phyloP scores from a whole-genome alignment of 2,329 filamentous ascomycete species.

The Clarireedia monteithiana region DNA sequence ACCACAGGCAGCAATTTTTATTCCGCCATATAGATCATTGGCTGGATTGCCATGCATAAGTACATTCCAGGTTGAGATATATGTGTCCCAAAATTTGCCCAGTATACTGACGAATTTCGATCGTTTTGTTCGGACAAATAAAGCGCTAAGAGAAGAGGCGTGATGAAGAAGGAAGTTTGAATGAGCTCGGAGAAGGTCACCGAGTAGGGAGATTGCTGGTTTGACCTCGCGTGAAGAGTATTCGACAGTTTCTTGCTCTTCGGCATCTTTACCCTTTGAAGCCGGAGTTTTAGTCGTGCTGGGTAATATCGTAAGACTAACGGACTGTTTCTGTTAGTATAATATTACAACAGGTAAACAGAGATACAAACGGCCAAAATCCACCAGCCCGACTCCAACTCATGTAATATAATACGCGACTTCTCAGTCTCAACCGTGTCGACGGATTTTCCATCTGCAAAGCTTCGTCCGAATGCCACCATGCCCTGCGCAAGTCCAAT shows the following conservation, averaged over 20 bases:
- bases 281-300: slow-evolving; percentile 44
- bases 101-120: slow-evolving; percentile 65
- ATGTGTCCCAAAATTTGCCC: slow-evolving; percentile 72
- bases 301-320: slow-evolving; percentile 69
- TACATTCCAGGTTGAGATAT: slow-evolving; percentile 72
- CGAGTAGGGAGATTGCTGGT: slow-evolving; percentile 66
- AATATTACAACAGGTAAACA: not conserved
- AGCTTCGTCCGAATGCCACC: slow-evolving; percentile 85
- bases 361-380: slow-evolving; percentile 68
- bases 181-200: slow-evolving; percentile 78
- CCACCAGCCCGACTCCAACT: slow-evolving; percentile 93
- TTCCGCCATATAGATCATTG: slow-evolving; percentile 68
- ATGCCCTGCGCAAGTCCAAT: slow-evolving; percentile 96
- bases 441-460: slow-evolving; percentile 68
- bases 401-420: slow-evolving; percentile 73
- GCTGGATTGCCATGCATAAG: slow-evolving; percentile 84
- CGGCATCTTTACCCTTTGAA: slow-evolving; percentile 17
- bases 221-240: slow-evolving; percentile 90
- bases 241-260: slow-evolving; percentile 42
- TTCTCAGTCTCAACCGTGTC: slow-evolving; percentile 89
- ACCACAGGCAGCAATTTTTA: slow-evolving; percentile 83
- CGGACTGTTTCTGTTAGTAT: slow-evolving; percentile 44
- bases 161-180: slow-evolving; percentile 83
- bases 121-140: slow-evolving; percentile 59
- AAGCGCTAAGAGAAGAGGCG: slow-evolving; percentile 60